phyloP scores from a whole-genome alignment of 2,329 filamentous ascomycete species.

The Zasmidium angulare region DNA sequence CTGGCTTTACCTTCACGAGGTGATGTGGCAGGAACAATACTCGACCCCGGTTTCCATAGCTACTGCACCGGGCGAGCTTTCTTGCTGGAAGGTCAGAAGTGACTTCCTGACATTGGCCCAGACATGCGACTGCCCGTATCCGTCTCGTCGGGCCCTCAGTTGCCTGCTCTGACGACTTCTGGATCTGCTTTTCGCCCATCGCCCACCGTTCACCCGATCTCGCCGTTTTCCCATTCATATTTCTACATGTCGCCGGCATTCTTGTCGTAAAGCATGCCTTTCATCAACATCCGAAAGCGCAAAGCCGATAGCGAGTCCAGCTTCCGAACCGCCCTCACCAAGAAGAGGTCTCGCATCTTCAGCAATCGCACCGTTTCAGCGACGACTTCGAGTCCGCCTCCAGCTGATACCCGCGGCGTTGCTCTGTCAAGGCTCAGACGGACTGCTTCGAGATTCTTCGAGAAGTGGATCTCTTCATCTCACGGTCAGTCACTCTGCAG shows the following conservation, averaged over 20 bases:
- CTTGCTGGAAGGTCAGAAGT: too few relatives aligned
- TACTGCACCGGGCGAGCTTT: too few relatives aligned
- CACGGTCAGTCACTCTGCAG: conserved; percentile 4
- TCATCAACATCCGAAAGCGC: conserved; percentile 5
- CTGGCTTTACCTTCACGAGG: too few relatives aligned
- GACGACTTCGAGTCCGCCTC: background rate
- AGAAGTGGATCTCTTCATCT: conserved; percentile 1
- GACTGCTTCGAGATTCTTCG: conserved; percentile 18
- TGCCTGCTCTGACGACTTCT: too few relatives aligned
- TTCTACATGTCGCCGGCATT: background rate
- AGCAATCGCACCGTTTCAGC: conserved; percentile 4
- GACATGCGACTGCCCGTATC: too few relatives aligned
- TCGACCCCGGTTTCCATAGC: too few relatives aligned
- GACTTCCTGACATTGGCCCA: too few relatives aligned
- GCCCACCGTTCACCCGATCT: too few relatives aligned
- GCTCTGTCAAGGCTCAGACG: conserved; percentile 12
- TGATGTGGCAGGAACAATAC: too few relatives aligned
- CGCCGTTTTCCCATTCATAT: background rate
- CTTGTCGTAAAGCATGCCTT: conserved; percentile 21
- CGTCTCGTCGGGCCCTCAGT: too few relatives aligned
- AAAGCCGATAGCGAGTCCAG: background rate
- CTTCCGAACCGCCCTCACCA: conserved; percentile 1
- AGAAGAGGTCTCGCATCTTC: conserved; percentile 19
- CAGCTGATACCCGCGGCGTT: background rate
- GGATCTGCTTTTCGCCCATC: too few relatives aligned